Evolutionary conservation across 1,284 basidiomycete species (phyloP), one percentile per base, ranked within the genome.

Genomic region (Tylopilus sp.): DNA sequence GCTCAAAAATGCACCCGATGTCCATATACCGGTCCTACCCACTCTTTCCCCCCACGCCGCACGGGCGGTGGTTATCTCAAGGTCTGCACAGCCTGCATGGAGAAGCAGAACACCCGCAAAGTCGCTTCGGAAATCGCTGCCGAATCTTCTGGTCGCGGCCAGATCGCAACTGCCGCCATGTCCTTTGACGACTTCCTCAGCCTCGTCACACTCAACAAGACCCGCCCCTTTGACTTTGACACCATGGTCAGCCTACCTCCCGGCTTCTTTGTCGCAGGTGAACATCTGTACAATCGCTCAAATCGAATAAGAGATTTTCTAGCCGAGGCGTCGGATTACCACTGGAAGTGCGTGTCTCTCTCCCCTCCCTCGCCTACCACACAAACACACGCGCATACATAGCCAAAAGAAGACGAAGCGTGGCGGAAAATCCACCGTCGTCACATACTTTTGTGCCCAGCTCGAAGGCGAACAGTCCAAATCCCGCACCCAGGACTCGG

Each of bases 361-460:
- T 15, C 18, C 18, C 36, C 31, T 16, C 19, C 30, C 19, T 9
- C 6, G 40, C 25, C 11, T 37, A 18, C 40, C 41, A 51, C 30
- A 13, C 36, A 6, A 9, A 18, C 30, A 34, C 18, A 16, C 33
- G 3, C 4, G 3, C 16, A 15, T 5, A 11, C 19, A 18, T 21
- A 66, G 64, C 23, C 67, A 66, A 52, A 66, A 66, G 54, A 66
- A 69, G 52, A 69, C 67, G 6, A 69, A 67, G 36, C 62, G 64
- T 8, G 55, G 66, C 9, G 66, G 67, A 21, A 66, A 57, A 30
- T 66, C 66, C 1, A 68, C 64, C 21, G 64, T 66, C 49, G 63
- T 66, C 38, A 69, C 64, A 23, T 66, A 66, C 54, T 69, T 69
- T 36, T 66, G 67, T 11, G 67, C 59, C 11, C 67, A 66, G 41